Percentiles rank a stretch among this genome's conserved stretches.
Evolutionary conservation across 169 alveolate species (phyloP).

Genomic region (Cryptosporidium sp.): DNA sequence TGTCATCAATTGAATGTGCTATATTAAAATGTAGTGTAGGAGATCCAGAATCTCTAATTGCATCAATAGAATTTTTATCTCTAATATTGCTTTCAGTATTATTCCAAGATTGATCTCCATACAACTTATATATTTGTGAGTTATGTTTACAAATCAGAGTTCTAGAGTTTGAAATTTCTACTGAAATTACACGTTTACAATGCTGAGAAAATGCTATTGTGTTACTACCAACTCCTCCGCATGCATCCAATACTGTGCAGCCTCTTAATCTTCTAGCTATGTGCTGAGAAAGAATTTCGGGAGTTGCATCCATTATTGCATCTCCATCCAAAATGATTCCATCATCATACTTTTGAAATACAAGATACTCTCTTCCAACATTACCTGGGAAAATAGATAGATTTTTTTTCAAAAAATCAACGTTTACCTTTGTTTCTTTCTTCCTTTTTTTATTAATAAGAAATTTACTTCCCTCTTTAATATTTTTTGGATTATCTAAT

Average conservation of each 20-base stretch:
- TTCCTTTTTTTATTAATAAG: slow-evolving; percentile 15
- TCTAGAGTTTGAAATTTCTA: slow-evolving; percentile 57
- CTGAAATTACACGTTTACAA: slow-evolving; percentile 76
- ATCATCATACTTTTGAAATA: slow-evolving; percentile 64
- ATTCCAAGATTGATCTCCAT: not conserved
- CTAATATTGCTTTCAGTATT: not conserved
- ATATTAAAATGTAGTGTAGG: slow-evolving; percentile 18
- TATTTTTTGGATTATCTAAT: slow-evolving; percentile 1
- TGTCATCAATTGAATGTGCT: not conserved
- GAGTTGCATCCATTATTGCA: slow-evolving; percentile 75
- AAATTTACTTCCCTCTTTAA: not conserved
- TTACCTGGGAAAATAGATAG: slow-evolving; percentile 56
- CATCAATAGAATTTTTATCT: not conserved
- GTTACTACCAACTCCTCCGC: slow-evolving; percentile 79
- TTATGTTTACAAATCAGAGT: slow-evolving; percentile 64
- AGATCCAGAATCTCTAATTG: slow-evolving; percentile 31
- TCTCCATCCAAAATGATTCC: slow-evolving; percentile 43
- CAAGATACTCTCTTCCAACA: slow-evolving; percentile 63
- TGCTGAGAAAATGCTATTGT: slow-evolving; percentile 75
- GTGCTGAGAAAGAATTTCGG: slow-evolving; percentile 64
- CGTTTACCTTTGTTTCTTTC: slow-evolving; percentile 31
- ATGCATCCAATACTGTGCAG: slow-evolving; percentile 76
- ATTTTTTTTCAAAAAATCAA: slow-evolving; percentile 17
- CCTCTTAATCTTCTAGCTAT: slow-evolving; percentile 71
- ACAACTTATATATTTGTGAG: slow-evolving; percentile 57